Base-by-base conservation (phyloP, 495 filamentous ascomycete species). In the Thozetella sp. region DNA sequence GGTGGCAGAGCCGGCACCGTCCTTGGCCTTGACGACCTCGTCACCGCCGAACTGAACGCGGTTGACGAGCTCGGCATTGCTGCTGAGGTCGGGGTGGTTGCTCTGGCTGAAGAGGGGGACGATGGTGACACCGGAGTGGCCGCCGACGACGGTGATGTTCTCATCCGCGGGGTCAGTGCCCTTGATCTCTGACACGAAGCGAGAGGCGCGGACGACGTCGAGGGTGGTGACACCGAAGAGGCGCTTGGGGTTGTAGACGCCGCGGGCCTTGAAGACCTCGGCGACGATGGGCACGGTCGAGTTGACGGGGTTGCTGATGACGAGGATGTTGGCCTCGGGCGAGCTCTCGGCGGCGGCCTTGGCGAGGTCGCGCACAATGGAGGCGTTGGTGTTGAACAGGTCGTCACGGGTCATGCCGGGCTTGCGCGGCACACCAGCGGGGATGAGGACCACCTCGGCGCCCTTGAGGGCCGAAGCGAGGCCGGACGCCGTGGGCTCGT, bases 351-450 rank as follows among this genome's bases (percentile, higher is more conserved):
- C 95, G 70, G 86, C 88, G 66, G 93, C 93, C 87, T 99, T 97
- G 76, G 95, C 93, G 61, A 99, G 88, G 80, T 98, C 95, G 62
- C 95, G 95, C 74, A 99, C 95, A 72, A 99, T 99, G 64, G 93
- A 97, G 76, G 96, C 95, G 78, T 99, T 99, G 84, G 94, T 99
- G 85, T 99, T 99, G 91, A 99, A 99, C 56, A 99, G 90, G 72
- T 99, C 93, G 81, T 98, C 95, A 82, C 95, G 93, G 81, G 91
- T 96, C 95, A 99, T 99, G 79, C 95, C 95, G 71, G 95, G 95
- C 86, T 99, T 99, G 81, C 95, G 93, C 66, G 95, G 95, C 63
- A 99, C 95, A 81, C 95, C 95, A 67, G 95, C 95, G 67, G 95
- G 95, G 75, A 99, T 98, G 68, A 99, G 88, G 67, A 99, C 93